Conservation (phyloP, 2,329 filamentous ascomycete species). For the Aspergillus caelatus region DNA sequence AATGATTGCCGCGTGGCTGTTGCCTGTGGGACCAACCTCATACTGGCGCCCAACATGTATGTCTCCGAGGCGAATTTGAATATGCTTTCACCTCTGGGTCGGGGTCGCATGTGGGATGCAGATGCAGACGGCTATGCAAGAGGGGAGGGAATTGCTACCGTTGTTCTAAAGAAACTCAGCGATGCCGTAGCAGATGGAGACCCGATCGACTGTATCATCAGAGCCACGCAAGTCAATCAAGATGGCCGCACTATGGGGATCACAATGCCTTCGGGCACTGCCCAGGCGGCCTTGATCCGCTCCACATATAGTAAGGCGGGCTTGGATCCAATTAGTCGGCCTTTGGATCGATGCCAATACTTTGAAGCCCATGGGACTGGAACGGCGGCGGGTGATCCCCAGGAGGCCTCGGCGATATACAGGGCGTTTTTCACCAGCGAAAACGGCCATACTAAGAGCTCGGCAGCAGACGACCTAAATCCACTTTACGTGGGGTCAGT, state of each 20-base stretch:
- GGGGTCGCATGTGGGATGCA: constrained; percentile 34
- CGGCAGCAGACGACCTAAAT: no score
- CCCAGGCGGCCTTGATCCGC: constrained; percentile 46
- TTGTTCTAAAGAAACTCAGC: constrained; percentile 56
- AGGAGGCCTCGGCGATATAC: constrained; percentile 31
- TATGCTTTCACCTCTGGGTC: no score
- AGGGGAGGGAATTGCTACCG: constrained; percentile 54
- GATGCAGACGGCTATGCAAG: constrained; percentile 55
- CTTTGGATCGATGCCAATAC: constrained; percentile 40
- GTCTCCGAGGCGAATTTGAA: no score
- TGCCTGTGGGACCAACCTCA: no score
- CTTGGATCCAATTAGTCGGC: constrained; percentile 32
- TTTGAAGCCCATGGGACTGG: constrained; percentile 49
- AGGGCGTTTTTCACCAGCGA: constrained; percentile 21
- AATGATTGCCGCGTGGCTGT: no score
- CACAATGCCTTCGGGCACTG: constrained; percentile 38
- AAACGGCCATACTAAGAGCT: no score
- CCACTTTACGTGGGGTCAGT: neutral
- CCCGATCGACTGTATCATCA: constrained; percentile 45
- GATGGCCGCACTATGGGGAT: constrained; percentile 41
- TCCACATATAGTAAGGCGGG: constrained; percentile 43
- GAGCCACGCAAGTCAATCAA: constrained; percentile 38
- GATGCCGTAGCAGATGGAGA: constrained; percentile 53
- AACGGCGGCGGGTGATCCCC: constrained; percentile 25
- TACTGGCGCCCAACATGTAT: no score